Evolutionary conservation across 768 basidiomycete genomes (phyloP).

Genomic region (Erythrobasidium yunnanense): DNA sequence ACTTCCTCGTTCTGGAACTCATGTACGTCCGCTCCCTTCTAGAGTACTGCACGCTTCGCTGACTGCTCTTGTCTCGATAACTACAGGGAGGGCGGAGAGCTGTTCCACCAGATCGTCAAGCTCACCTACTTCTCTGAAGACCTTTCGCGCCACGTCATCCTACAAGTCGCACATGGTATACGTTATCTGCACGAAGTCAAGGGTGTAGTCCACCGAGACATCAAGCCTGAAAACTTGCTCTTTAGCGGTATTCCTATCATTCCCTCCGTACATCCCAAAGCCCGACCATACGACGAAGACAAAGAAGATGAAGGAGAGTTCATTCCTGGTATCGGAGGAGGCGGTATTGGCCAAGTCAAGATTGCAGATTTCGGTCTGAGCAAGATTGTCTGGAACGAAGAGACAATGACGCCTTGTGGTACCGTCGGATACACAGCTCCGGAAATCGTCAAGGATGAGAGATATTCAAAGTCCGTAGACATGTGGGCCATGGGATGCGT

Average conservation of each 20-base stretch:
- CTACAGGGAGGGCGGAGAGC: constrained; percentile 97
- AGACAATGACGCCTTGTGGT: constrained; percentile 99
- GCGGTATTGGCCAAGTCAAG: constrained; percentile 94
- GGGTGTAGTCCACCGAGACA: constrained; percentile 97
- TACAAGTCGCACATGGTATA: constrained; percentile 71
- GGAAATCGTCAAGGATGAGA: constrained; percentile 97
- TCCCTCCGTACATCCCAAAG: constrained; percentile 62
- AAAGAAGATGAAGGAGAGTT: constrained; percentile 99
- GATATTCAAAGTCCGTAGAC: constrained; percentile 90
- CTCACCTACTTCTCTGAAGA: constrained; percentile 97
- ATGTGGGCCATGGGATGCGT: constrained; percentile 99
- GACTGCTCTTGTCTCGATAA: not conserved
- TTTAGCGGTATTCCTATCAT: constrained; percentile 86
- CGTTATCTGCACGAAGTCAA: constrained; percentile 93
- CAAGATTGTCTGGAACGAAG: constrained; percentile 97
- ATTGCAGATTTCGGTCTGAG: constrained; percentile 96
- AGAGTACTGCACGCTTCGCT: too few species aligned
- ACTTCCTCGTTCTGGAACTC: constrained; percentile 88
- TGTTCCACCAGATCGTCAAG: constrained; percentile 98
- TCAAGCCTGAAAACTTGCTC: constrained; percentile 94
- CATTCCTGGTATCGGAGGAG: constrained; percentile 78
- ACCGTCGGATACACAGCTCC: constrained; percentile 99
- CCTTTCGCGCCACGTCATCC: constrained; percentile 89
- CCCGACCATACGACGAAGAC: constrained; percentile 88
- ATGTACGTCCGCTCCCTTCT: constrained; percentile 40